Percentiles rank a stretch among this genome's conserved stretches.
phyloP scores from a whole-genome alignment of 129 eudicot genomes.

The Apium graveolens region DNA sequence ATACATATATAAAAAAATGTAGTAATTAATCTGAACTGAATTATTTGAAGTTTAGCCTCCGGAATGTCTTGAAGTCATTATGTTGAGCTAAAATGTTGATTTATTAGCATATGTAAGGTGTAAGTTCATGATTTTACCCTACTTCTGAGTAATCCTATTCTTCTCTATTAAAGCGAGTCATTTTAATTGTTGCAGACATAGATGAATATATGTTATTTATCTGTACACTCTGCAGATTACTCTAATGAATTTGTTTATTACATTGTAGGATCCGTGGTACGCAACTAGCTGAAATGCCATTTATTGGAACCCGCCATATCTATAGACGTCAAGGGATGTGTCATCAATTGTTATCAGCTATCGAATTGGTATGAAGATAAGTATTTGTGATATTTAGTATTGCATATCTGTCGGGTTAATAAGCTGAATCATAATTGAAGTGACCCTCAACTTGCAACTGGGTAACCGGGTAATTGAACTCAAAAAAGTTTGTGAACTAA shows the following conservation, averaged over 20 bases:
- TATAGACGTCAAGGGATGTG: conserved; percentile 99
- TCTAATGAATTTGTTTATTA: conserved; percentile 10
- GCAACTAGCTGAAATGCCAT: conserved; percentile 97
- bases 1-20: neutral
- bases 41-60: neutral
- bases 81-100: neutral
- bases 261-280: conserved; percentile 70
- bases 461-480: no score
- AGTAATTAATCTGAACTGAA: neutral
- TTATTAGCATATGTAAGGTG: neutral
- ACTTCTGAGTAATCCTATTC: neutral
- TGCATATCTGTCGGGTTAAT: neutral
- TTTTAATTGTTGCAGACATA: neutral
- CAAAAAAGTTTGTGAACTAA: no score
- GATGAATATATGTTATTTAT: neutral
- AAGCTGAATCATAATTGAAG: no score
- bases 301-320: conserved; percentile 90
- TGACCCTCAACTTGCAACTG: no score
- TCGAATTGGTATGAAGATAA: conserved; percentile 59
- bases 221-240: neutral
- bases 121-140: neutral
- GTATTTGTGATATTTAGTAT: neutral
- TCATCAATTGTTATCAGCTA: conserved; percentile 63
- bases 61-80: neutral
- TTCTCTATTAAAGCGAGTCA: neutral